These are phyloP conservation scores for Zasmidium cellare DNA, from an alignment of 2,329 filamentous ascomycete genomes.

Conservation along the genomic window DNA sequence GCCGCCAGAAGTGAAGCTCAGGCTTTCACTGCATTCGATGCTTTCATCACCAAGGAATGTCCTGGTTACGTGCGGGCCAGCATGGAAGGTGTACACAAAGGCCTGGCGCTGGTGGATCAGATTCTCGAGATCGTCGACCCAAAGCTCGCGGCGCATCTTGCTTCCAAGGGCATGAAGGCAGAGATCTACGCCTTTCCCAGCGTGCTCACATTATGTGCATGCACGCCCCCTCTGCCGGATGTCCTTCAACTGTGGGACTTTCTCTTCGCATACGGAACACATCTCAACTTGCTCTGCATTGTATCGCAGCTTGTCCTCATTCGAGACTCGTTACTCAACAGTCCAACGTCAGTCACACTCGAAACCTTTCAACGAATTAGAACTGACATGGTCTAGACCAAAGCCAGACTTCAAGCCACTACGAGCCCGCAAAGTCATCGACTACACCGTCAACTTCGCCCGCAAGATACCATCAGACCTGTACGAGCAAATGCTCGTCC, in stretches of 20 bases:
- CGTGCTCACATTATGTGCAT: slow-evolving; percentile 90
- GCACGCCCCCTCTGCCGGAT: slow-evolving; percentile 90
- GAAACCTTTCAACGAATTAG: not conserved
- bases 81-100: slow-evolving; percentile 96
- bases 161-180: slow-evolving; percentile 82
- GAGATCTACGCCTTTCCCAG: slow-evolving; percentile 97
- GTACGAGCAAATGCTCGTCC: slow-evolving; percentile 84
- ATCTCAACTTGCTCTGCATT: slow-evolving; percentile 94
- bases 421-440: slow-evolving; percentile 34
- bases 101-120: slow-evolving; percentile 86
- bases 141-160: slow-evolving; percentile 80
- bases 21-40: slow-evolving; percentile 87
- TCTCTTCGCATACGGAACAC: slow-evolving; percentile 89
- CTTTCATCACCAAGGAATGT: slow-evolving; percentile 81
- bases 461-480: slow-evolving; percentile 87
- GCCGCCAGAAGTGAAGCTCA: slow-evolving; percentile 92
- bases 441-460: slow-evolving; percentile 78
- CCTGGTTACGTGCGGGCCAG: slow-evolving; percentile 92
- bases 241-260: slow-evolving; percentile 96
- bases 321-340: slow-evolving; percentile 78
- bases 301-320: slow-evolving; percentile 92
- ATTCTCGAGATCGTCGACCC: slow-evolving; percentile 89
- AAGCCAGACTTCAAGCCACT: slow-evolving; percentile 57
- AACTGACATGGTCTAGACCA: slow-evolving; percentile 60
- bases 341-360: slow-evolving; percentile 66